Evolutionary conservation across 2,329 filamentous ascomycete genomes (phyloP).

Genomic region (Aureobasidium uvarum): DNA sequence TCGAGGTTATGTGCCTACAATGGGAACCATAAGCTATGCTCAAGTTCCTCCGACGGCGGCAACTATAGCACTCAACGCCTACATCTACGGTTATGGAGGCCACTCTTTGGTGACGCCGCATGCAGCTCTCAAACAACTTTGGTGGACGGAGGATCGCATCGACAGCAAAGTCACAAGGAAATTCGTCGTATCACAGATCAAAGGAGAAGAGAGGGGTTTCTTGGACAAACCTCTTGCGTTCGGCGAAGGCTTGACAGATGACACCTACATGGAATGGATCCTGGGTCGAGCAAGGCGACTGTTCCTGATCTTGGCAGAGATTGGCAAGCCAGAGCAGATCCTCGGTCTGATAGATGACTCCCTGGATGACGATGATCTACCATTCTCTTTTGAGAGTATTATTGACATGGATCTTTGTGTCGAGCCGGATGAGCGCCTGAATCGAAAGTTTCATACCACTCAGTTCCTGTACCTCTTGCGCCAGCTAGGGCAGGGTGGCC

Average conservation of each 20-base stretch:
- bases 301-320: constrained; percentile 68
- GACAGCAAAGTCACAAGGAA: constrained; percentile 66
- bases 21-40: constrained; percentile 40
- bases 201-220: constrained; percentile 60
- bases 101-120: constrained; percentile 53
- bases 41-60: constrained; percentile 39
- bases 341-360: constrained; percentile 72
- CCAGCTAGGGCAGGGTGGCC: constrained; percentile 59
- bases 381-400: constrained; percentile 64
- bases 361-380: constrained; percentile 74
- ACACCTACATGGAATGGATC: constrained; percentile 78
- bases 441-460: constrained; percentile 65
- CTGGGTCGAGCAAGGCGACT: constrained; percentile 65
- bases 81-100: constrained; percentile 52
- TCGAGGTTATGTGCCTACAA: constrained; percentile 27
- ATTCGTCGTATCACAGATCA: constrained; percentile 64
- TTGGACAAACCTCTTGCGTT: constrained; percentile 64
- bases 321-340: constrained; percentile 69
- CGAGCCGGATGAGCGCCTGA: constrained; percentile 60
- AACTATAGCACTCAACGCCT: constrained; percentile 49
- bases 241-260: constrained; percentile 60
- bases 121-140: constrained; percentile 53
- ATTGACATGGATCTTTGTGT: constrained; percentile 61
- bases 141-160: constrained; percentile 71
- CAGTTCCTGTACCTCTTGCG: constrained; percentile 71